Evolutionary conservation across 1,284 basidiomycete species (phyloP).

Genomic region (Termitomyces sp.): DNA sequence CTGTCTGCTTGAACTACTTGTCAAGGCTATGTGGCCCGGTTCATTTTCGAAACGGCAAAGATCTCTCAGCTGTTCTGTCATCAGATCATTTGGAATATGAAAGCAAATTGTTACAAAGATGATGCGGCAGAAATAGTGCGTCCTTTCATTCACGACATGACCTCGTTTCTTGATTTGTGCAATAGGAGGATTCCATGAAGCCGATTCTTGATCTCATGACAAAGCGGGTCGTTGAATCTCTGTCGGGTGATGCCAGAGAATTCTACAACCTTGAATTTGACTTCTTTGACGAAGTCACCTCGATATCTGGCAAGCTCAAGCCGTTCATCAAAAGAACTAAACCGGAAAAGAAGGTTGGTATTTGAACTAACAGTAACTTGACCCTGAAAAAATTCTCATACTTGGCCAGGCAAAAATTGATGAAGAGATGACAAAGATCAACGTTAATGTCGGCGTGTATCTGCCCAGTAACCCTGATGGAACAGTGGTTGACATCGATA

Average conservation of each 20-base stretch:
- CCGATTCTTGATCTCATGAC: conserved; percentile 89
- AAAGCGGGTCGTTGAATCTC: conserved; percentile 73
- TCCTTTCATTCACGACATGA: conserved; percentile 7
- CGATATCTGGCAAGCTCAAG: conserved; percentile 96
- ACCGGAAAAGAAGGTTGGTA: conserved; percentile 87
- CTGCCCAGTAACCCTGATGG: conserved; percentile 98
- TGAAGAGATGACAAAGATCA: conserved; percentile 98
- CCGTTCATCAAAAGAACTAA: conserved; percentile 96
- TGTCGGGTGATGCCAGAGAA: conserved; percentile 86
- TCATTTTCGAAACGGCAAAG: conserved; percentile 97
- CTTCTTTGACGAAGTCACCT: conserved; percentile 96
- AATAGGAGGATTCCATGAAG: conserved; percentile 91
- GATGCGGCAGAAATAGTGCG: conserved; percentile 79
- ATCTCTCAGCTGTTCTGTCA: conserved; percentile 99
- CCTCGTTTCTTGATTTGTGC: neutral
- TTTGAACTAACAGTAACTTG: neutral
- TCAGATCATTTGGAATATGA: conserved; percentile 99
- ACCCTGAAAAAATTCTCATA: conserved; percentile 1
- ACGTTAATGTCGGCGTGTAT: conserved; percentile 92
- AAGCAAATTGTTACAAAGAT: conserved; percentile 95
- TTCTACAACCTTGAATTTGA: conserved; percentile 96
- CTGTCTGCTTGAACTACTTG: neutral
- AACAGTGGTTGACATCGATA: conserved; percentile 92
- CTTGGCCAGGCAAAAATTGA: conserved; percentile 87
- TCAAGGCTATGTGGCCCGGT: conserved; percentile 88